Evolutionary conservation across 257 asterid genomes (phyloP).

Genomic region (Capsicum rhomboideum): DNA sequence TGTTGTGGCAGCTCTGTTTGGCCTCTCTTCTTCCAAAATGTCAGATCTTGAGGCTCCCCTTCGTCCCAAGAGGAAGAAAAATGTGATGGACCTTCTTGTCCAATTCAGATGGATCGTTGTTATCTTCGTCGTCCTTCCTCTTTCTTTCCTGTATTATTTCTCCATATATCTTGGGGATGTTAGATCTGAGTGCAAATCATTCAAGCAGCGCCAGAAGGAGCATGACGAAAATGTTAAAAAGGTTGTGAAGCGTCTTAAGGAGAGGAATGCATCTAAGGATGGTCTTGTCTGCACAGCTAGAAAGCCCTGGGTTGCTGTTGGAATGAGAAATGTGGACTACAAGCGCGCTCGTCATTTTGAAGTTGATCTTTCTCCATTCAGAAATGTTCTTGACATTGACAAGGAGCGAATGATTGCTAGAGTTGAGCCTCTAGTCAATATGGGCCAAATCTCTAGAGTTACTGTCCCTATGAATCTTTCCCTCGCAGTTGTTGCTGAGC

Average conservation of each 20-base stretch:
- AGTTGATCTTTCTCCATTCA: constrained; percentile 84
- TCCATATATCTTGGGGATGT: constrained; percentile 73
- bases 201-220: constrained; percentile 51
- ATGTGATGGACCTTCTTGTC: constrained; percentile 75
- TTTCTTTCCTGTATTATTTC: constrained; percentile 72
- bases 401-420: constrained; percentile 72
- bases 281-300: constrained; percentile 91
- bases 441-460: constrained; percentile 86
- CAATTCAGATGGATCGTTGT: constrained; percentile 87
- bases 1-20: constrained; percentile 8
- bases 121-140: constrained; percentile 77
- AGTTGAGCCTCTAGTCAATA: constrained; percentile 91
- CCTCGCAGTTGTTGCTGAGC: constrained; percentile 82
- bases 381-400: constrained; percentile 68
- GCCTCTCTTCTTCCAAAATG: constrained; percentile 26
- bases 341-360: constrained; percentile 36
- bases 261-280: constrained; percentile 35
- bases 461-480: constrained; percentile 86
- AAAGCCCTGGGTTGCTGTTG: constrained; percentile 66
- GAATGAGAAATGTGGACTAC: constrained; percentile 90
- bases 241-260: constrained; percentile 39
- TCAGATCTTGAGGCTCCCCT: constrained; percentile 83
- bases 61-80: constrained; percentile 94
- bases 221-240: constrained; percentile 46
- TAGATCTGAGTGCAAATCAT: constrained; percentile 64